A percentile compares a stretch with the other conserved stretches of the same genome.
Evolutionary conservation across 1,284 basidiomycete genomes (phyloP).

Genomic region (Ustilago hordei): DNA sequence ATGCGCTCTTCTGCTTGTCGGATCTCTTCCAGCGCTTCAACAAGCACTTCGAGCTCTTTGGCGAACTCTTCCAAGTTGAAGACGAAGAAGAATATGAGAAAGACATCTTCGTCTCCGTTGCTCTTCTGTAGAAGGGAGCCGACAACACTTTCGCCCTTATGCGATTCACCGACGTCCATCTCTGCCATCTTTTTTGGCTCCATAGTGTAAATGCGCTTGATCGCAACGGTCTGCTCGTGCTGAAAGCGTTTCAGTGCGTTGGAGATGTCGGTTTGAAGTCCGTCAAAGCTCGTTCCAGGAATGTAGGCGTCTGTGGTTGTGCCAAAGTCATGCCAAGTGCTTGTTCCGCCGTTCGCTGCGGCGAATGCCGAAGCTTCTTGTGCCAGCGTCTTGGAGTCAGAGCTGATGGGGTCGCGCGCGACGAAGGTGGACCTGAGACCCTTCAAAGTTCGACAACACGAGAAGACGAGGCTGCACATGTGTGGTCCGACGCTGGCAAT

Average conservation of each 20-base stretch:
- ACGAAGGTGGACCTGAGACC: conserved; percentile 49
- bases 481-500: conserved; percentile 63
- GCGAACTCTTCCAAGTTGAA: conserved; percentile 66
- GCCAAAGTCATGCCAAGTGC: conserved; percentile 31
- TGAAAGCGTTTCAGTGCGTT: conserved; percentile 56
- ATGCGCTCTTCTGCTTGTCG: conserved; percentile 51
- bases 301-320: conserved; percentile 21
- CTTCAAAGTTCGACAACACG: conserved; percentile 55
- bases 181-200: conserved; percentile 47
- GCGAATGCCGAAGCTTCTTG: conserved; percentile 11
- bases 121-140: conserved; percentile 20
- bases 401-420: conserved; percentile 19
- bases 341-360: conserved; percentile 20
- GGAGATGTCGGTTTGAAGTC: conserved; percentile 47
- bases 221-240: conserved; percentile 62
- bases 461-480: conserved; percentile 62
- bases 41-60: conserved; percentile 50
- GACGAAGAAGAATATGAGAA: conserved; percentile 65
- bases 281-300: conserved; percentile 49
- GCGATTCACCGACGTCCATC: neutral
- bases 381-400: conserved; percentile 7
- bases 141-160: conserved; percentile 5
- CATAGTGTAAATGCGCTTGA: conserved; percentile 64
- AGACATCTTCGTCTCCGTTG: conserved; percentile 60
- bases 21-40: conserved; percentile 53